Conservation (phyloP, 2,329 filamentous ascomycete species). For the Xylaria sp. region DNA sequence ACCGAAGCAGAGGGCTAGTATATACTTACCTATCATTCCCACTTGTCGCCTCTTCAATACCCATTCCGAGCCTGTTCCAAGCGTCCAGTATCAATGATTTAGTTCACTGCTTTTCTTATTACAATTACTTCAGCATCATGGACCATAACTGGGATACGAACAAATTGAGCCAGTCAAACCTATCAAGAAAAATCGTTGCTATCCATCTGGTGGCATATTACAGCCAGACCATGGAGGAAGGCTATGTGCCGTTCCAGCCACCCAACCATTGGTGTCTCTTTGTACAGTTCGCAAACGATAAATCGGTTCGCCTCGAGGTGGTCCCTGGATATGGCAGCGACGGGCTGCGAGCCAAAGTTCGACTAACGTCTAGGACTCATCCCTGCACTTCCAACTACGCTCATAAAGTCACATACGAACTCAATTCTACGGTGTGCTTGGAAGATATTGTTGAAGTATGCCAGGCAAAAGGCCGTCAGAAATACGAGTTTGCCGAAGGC, state of each 20-base stretch:
- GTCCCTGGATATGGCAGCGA: conserved; percentile 18
- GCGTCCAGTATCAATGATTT: neutral
- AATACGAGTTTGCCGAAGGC: neutral
- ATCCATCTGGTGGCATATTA: conserved; percentile 17
- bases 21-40: neutral
- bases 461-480: conserved; percentile 9
- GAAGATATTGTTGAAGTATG: neutral
- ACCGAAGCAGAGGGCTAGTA: neutral
- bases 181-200: neutral
- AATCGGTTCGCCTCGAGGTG: conserved; percentile 13
- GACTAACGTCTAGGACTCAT: neutral
- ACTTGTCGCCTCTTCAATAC: neutral
- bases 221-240: neutral
- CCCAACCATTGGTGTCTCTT: conserved; percentile 19
- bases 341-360: conserved; percentile 16
- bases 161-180: neutral
- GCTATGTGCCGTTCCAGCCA: neutral
- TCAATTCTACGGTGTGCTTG: neutral
- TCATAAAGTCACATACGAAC: neutral
- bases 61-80: neutral
- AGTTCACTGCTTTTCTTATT: neutral
- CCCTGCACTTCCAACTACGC: neutral
- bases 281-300: neutral
- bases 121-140: neutral
- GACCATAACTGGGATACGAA: conserved; percentile 6